A percentile compares a stretch with the other conserved stretches of the same genome.
Conservation (phyloP, 129 eudicot genomes). For the Pittosporum tobira region DNA sequence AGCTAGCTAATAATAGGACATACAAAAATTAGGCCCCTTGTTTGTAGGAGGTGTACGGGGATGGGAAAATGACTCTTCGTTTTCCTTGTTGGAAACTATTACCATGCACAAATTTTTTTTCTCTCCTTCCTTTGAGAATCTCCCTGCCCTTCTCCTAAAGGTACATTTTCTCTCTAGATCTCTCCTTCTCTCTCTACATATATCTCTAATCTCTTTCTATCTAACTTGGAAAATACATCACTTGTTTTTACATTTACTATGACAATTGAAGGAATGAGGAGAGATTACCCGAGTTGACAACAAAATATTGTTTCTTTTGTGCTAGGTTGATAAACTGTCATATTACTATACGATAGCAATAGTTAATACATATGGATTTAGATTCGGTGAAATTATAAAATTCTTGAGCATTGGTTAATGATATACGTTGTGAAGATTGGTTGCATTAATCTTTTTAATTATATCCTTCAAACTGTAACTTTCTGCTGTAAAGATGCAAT, state of each 20-base stretch:
- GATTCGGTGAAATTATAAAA: no score
- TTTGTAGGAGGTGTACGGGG: constrained; percentile 42
- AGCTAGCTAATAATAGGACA: constrained; percentile 14
- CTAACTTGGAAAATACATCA: neutral
- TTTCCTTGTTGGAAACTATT: constrained; percentile 25
- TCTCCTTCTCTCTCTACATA: neutral
- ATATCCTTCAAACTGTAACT: no score
- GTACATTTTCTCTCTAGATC: constrained; percentile 17
- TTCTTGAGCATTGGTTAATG: no score
- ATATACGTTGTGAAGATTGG: no score
- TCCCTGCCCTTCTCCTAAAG: constrained; percentile 60
- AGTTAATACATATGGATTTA: neutral
- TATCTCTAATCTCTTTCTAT: neutral
- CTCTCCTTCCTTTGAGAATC: constrained; percentile 23
- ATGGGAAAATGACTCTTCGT: constrained; percentile 21
- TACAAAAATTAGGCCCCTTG: constrained; percentile 21
- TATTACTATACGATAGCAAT: neutral
- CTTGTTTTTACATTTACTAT: neutral
- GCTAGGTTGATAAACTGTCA: constrained; percentile 11
- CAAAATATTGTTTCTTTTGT: neutral
- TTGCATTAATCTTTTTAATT: no score
- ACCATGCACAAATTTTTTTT: constrained; percentile 31
- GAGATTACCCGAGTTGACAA: neutral
- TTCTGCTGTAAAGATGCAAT: no score
- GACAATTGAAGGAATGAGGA: neutral